Conservation (phyloP, 2,329 filamentous ascomycete species). For the Huntiella bhutanensis region DNA sequence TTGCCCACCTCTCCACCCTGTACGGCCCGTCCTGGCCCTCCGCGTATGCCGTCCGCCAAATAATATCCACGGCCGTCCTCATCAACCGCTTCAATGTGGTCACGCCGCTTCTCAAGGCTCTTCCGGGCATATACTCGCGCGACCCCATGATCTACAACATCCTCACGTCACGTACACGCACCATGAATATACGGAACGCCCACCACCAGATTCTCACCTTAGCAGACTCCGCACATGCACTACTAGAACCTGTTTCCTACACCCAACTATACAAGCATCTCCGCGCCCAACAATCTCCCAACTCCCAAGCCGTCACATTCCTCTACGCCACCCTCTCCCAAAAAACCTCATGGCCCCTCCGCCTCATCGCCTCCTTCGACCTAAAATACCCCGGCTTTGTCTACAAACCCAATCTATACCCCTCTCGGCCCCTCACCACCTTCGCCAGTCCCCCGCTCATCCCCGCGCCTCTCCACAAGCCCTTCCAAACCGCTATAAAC, state of each 20-base stretch:
- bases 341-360: slow-evolving; percentile 16
- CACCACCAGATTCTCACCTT: neutral
- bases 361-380: slow-evolving; percentile 13
- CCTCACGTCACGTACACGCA: slow-evolving; percentile 8
- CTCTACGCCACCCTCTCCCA: slow-evolving; percentile 17
- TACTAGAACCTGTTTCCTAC: slow-evolving; percentile 2
- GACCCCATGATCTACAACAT: slow-evolving; percentile 7
- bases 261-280: slow-evolving; percentile 7
- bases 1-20: slow-evolving; percentile 22
- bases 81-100: slow-evolving; percentile 17
- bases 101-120: neutral
- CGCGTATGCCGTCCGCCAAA: slow-evolving; percentile 18
- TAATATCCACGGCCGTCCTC: slow-evolving; percentile 25
- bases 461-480: slow-evolving; percentile 2
- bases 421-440: neutral
- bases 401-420: neutral
- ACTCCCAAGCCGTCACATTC: slow-evolving; percentile 18
- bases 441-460: slow-evolving; percentile 11
- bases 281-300: slow-evolving; percentile 12
- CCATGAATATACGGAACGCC: neutral
- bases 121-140: neutral
- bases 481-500: neutral
- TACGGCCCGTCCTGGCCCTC: slow-evolving; percentile 30
- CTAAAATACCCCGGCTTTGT: slow-evolving; percentile 8
- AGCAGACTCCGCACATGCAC: neutral